These are phyloP conservation scores for Eurotiales sp. DNA, from an alignment of 2,329 filamentous ascomycete species.

Conservation along the genomic window DNA sequence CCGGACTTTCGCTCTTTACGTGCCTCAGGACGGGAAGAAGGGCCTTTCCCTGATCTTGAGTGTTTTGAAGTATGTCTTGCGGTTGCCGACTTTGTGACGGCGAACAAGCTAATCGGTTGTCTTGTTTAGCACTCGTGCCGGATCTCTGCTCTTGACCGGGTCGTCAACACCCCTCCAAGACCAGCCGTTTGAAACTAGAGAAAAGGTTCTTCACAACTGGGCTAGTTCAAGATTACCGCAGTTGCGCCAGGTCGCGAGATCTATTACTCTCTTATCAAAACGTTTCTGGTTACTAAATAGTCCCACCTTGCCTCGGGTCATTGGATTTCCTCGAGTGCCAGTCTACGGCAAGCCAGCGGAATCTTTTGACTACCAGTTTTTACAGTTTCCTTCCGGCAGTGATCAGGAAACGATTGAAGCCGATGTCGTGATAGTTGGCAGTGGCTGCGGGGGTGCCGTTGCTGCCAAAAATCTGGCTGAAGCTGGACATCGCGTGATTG, in stretches of 20 bases:
- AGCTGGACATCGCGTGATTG: constrained; percentile 69
- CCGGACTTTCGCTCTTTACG: constrained; percentile 46
- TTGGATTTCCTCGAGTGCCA: constrained; percentile 55
- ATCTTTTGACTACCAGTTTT: constrained; percentile 54
- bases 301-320: constrained; percentile 46
- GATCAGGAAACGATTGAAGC: constrained; percentile 62
- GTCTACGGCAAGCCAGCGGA: constrained; percentile 50
- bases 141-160: constrained; percentile 56
- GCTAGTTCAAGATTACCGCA: constrained; percentile 49
- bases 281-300: constrained; percentile 53
- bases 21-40: constrained; percentile 48
- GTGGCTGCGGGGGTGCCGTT: constrained; percentile 80
- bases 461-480: constrained; percentile 76
- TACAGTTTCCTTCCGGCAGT: constrained; percentile 53
- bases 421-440: constrained; percentile 82
- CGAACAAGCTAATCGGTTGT: neutral
- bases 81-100: neutral
- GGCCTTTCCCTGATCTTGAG: constrained; percentile 51
- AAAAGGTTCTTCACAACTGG: constrained; percentile 54
- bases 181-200: constrained; percentile 53
- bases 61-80: constrained; percentile 47
- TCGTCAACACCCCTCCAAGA: constrained; percentile 52
- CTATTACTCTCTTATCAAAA: constrained; percentile 48
- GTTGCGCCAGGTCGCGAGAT: constrained; percentile 49
- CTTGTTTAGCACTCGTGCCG: constrained; percentile 47